These are phyloP conservation scores for Magnaporthiopsis rhizophila DNA, from an alignment of 2,329 filamentous ascomycete species.

Conservation along the genomic window DNA sequence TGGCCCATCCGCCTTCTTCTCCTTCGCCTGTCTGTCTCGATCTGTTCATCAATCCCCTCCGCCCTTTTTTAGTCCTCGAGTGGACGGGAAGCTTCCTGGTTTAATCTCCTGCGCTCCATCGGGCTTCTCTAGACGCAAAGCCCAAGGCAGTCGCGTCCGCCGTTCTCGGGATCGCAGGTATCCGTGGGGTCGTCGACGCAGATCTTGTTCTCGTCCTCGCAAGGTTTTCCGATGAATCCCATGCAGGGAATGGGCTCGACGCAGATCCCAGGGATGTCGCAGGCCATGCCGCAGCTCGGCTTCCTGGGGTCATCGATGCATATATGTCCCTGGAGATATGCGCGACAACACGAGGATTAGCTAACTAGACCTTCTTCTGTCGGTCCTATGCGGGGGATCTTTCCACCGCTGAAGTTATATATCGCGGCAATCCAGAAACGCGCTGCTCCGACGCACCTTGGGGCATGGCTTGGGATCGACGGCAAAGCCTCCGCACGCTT, in stretches of 20 bases:
- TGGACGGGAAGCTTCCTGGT: too few relatives aligned
- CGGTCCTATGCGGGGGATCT: too few relatives aligned
- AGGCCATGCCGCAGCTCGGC: conserved; percentile 13
- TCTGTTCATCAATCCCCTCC: too few relatives aligned
- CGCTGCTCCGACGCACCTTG: neutral
- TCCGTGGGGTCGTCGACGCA: conserved; percentile 36
- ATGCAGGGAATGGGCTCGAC: conserved; percentile 25
- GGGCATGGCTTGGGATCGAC: neutral
- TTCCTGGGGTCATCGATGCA: conserved; percentile 19
- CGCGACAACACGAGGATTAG: neutral
- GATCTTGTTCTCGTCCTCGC: conserved; percentile 20
- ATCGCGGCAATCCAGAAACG: neutral
- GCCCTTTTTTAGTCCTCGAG: too few relatives aligned
- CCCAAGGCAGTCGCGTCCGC: conserved; percentile 33
- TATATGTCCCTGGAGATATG: conserved; percentile 14
- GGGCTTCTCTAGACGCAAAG: conserved; percentile 23
- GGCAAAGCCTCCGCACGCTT: neutral
- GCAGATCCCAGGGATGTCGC: conserved; percentile 19
- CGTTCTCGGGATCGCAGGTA: conserved; percentile 28
- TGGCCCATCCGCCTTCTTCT: too few relatives aligned
- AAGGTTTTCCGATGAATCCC: conserved; percentile 28
- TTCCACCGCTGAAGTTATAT: too few relatives aligned
- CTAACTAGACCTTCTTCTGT: neutral
- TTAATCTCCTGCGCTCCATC: too few relatives aligned
- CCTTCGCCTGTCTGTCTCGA: too few relatives aligned